These are phyloP conservation scores for Lunularia cruciata DNA, from an alignment of 225 moss, liverwort and hornwort species.

Conservation along the genomic window DNA sequence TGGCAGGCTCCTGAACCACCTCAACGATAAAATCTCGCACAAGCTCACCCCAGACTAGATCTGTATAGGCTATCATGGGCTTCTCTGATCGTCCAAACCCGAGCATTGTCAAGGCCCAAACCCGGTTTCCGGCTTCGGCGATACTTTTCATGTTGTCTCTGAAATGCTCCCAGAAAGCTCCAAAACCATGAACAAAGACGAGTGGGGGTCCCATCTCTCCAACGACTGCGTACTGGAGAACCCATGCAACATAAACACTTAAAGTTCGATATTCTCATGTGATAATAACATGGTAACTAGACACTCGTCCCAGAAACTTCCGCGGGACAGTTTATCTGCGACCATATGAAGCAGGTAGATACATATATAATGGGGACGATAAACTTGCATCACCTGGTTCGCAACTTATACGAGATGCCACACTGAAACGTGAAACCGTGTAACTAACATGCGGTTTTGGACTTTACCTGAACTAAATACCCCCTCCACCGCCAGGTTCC, in stretches of 20 bases:
- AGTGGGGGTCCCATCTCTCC: slow-evolving; percentile 79
- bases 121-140: slow-evolving; percentile 76
- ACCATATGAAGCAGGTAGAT: too few relatives aligned
- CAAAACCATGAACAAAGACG: slow-evolving; percentile 93
- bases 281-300: neutral
- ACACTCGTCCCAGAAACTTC: neutral
- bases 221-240: slow-evolving; percentile 68
- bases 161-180: slow-evolving; percentile 97
- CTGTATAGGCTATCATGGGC: slow-evolving; percentile 76
- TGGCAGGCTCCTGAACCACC: slow-evolving; percentile 79
- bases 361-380: too few relatives aligned
- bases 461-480: slow-evolving; percentile 77
- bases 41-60: slow-evolving; percentile 86
- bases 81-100: slow-evolving; percentile 98
- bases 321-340: too few relatives aligned
- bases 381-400: too few relatives aligned
- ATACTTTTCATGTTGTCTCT: slow-evolving; percentile 81
- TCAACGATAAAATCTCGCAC: slow-evolving; percentile 90
- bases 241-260: slow-evolving; percentile 13
- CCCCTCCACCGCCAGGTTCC: slow-evolving; percentile 90
- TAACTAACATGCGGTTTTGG: neutral
- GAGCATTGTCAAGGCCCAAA: slow-evolving; percentile 86
- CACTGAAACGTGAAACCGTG: too few relatives aligned
- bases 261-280: neutral
- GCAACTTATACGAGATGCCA: too few relatives aligned